Percentiles rank a stretch among this genome's conserved stretches.
Conservation (phyloP, 768 basidiomycete species). For the Sutorius australiensis region DNA sequence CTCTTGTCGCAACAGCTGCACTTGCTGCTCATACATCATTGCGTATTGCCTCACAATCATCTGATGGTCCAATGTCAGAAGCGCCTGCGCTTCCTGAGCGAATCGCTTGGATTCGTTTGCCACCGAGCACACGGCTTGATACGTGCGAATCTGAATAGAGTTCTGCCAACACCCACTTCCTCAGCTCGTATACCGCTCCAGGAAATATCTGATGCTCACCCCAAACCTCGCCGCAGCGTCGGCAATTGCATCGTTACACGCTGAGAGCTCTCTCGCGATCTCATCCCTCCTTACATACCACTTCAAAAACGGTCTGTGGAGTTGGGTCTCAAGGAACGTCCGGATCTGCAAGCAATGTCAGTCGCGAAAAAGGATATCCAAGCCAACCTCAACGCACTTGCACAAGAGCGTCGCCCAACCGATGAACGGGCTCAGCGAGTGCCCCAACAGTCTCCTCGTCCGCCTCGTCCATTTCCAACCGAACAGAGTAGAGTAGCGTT, state of each 20-base stretch:
- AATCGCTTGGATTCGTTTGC: constrained; percentile 24
- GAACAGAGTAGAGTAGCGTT: constrained; percentile 58
- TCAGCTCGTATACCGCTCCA: not conserved
- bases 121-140: constrained; percentile 45
- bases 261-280: constrained; percentile 48
- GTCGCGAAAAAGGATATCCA: not conserved
- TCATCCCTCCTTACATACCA: constrained; percentile 75
- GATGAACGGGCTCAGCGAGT: constrained; percentile 45
- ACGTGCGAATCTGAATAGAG: constrained; percentile 50
- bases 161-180: constrained; percentile 25
- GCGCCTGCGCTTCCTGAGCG: constrained; percentile 18
- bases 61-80: constrained; percentile 17
- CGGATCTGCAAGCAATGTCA: constrained; percentile 36
- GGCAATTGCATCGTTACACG: constrained; percentile 49
- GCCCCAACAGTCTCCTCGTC: constrained; percentile 48
- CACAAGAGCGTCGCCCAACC: constrained; percentile 36
- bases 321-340: constrained; percentile 54
- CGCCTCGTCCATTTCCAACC: constrained; percentile 58
- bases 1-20: constrained; percentile 1
- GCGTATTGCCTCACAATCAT: constrained; percentile 11
- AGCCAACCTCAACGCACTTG: constrained; percentile 32
- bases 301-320: constrained; percentile 70
- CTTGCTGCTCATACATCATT: constrained; percentile 5
- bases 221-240: constrained; percentile 38
- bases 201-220: constrained; percentile 7